Base-by-base conservation (phyloP, 2,329 filamentous ascomycete genomes). In the Pezicula radicicola region DNA sequence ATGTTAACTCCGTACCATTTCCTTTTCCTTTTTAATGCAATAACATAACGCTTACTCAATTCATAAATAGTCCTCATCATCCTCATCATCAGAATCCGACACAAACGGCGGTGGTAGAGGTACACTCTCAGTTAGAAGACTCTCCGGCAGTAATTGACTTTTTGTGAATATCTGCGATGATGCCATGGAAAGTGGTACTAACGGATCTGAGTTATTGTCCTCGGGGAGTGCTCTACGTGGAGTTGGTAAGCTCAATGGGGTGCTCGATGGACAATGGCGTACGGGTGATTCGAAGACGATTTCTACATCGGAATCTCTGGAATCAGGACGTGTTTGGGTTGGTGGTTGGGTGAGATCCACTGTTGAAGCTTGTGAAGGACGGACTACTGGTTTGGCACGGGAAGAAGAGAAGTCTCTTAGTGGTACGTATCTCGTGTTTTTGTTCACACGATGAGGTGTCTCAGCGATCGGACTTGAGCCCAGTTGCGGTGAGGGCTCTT, bases 141-240 rank as follows among this genome's bases (percentile, higher is more conserved):
- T 76, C 19, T 77, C 74, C 10, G 79, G 74, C 51, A 83, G 64
- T 67, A 79, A 73, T 64, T 81, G 78, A 55, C 78, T 81, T 58
- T 71, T 73, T 2, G 75, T 74, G 52, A 76, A 61, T 16, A 81
- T 67, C 63, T 83, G 60, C 12, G 55, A 59, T 9, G 55, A 60
- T 15, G 47, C 52, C 47, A 67, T 59, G 6, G 60, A 61, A 27
- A 57, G 64, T 12, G 60, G 61, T 6, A 60, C 48, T 12, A 59
- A 46, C 3, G 55, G 54, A 6, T 60, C 60, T 4, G 40, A 18
- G 37, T 19, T 9, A 13, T 16, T 4, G 21, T 39, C 33, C 15
- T 41, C 27, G 28, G 42, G 35, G 18, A 2, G 4, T 15, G 8
- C n/a, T 2, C 27, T n/a, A 15, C 10, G 42, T 16, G 49, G 56